These are phyloP conservation scores for Ascobolus immersus DNA, from an alignment of 495 filamentous ascomycete species.

Conservation along the genomic window DNA sequence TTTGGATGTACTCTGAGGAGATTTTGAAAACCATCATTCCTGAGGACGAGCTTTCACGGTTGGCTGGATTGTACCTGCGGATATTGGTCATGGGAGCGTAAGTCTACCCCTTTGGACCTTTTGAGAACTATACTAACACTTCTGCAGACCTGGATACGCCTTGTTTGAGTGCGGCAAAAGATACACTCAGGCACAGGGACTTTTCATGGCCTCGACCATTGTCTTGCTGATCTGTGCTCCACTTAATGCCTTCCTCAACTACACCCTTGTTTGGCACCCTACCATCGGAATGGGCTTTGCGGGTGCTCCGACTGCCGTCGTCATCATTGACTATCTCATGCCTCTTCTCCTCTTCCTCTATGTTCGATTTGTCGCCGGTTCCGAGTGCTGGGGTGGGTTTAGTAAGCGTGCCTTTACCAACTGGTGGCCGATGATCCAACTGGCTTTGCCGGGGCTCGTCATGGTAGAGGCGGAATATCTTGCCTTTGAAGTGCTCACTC, in stretches of 20 bases:
- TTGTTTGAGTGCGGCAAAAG: constrained; percentile 45
- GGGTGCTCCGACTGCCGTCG: constrained; percentile 64
- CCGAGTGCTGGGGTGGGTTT: constrained; percentile 70
- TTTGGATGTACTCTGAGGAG: constrained; percentile 32
- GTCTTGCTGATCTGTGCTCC: constrained; percentile 40
- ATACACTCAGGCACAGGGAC: constrained; percentile 42
- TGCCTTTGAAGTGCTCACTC: constrained; percentile 55
- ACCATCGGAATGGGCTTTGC: constrained; percentile 49
- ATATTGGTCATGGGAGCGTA: constrained; percentile 33
- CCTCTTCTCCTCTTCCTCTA: constrained; percentile 51
- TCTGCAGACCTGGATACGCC: constrained; percentile 31
- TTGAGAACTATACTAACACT: neutral
- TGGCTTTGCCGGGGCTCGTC: constrained; percentile 61
- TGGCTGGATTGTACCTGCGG: constrained; percentile 42
- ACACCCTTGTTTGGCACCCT: constrained; percentile 39
- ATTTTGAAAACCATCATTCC: constrained; percentile 36
- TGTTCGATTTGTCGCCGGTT: constrained; percentile 46
- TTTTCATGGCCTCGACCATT: constrained; percentile 41
- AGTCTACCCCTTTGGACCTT: constrained; percentile 1
- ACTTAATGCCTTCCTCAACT: constrained; percentile 40
- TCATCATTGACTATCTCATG: constrained; percentile 57
- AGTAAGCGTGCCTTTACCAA: constrained; percentile 41
- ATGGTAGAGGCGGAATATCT: constrained; percentile 87
- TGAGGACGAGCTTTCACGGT: constrained; percentile 30
- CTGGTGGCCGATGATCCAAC: constrained; percentile 39